Evolutionary conservation across 2,329 filamentous ascomycete genomes (phyloP).

Genomic region (Cordyceps cicadae): DNA sequence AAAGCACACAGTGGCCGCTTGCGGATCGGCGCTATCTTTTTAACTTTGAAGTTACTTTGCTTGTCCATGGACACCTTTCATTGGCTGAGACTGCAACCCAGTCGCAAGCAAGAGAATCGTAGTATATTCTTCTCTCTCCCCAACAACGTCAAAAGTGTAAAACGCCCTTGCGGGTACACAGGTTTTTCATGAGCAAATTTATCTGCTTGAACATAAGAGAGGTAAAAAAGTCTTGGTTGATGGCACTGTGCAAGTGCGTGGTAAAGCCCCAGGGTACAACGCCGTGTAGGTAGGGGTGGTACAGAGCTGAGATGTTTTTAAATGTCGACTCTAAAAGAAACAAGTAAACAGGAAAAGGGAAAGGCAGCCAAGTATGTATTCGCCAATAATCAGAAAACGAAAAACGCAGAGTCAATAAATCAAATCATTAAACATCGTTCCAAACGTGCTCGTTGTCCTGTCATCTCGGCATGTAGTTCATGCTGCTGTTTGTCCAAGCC

Average conservation of each 20-base stretch:
- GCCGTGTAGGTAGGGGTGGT: background rate
- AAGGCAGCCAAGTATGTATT: background rate
- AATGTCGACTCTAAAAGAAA: background rate
- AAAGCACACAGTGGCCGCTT: background rate
- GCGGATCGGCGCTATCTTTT: background rate
- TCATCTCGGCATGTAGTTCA: background rate
- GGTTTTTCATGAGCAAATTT: background rate
- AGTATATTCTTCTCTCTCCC: background rate
- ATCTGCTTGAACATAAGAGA: background rate
- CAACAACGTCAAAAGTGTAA: background rate
- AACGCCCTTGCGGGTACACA: background rate
- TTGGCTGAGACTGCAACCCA: background rate
- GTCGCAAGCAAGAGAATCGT: background rate
- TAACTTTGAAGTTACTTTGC: background rate
- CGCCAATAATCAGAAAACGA: background rate
- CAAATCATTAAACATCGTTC: background rate
- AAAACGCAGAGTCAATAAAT: background rate
- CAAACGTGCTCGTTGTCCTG: background rate
- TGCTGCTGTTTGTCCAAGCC: background rate
- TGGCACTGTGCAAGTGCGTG: background rate
- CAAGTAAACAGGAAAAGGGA: slow-evolving; percentile 3
- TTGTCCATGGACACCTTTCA: background rate
- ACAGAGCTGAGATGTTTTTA: slow-evolving; percentile 1
- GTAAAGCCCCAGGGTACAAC: background rate
- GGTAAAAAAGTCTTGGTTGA: background rate